Conservation (phyloP, 805 yeast species). For the Lipomyces oligophaga region DNA sequence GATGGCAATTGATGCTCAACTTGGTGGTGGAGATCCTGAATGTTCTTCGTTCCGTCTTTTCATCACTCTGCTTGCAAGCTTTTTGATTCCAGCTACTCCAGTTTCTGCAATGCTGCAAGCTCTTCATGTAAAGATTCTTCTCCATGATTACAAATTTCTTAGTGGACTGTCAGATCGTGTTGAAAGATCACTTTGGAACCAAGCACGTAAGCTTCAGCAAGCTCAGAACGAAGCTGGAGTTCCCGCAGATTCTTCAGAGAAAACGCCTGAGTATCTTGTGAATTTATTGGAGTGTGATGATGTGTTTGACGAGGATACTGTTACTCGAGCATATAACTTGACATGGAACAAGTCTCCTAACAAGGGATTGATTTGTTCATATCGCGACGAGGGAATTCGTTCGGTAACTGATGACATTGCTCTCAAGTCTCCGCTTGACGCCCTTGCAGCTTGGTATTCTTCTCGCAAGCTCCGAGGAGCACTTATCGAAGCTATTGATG, state of each 20-base stretch:
- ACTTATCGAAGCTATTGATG: constrained; percentile 27
- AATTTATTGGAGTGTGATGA: constrained; percentile 27
- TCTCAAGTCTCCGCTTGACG: constrained; percentile 33
- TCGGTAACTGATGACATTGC: constrained; percentile 30
- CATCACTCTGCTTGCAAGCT: constrained; percentile 33
- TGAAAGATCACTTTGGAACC: constrained; percentile 31
- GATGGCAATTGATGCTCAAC: constrained; percentile 39
- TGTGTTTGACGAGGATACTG: constrained; percentile 32
- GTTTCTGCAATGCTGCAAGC: constrained; percentile 34
- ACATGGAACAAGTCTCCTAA: constrained; percentile 21
- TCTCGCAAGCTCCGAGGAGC: constrained; percentile 30
- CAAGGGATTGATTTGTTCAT: constrained; percentile 13
- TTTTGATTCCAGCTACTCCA: constrained; percentile 31
- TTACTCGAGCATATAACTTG: constrained; percentile 28
- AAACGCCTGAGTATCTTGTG: constrained; percentile 26
- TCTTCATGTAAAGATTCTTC: constrained; percentile 34
- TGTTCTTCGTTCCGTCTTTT: constrained; percentile 31
- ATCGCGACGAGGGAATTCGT: constrained; percentile 28
- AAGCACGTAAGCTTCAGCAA: constrained; percentile 30
- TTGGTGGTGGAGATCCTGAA: constrained; percentile 39
- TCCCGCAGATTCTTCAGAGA: constrained; percentile 11
- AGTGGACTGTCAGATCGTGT: constrained; percentile 20
- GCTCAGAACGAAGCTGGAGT: constrained; percentile 12
- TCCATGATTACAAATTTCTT: constrained; percentile 23
- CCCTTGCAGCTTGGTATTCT: constrained; percentile 35